Evolutionary conservation across 2,329 filamentous ascomycete species (phyloP).

Genomic region (Epichloe baconii): DNA sequence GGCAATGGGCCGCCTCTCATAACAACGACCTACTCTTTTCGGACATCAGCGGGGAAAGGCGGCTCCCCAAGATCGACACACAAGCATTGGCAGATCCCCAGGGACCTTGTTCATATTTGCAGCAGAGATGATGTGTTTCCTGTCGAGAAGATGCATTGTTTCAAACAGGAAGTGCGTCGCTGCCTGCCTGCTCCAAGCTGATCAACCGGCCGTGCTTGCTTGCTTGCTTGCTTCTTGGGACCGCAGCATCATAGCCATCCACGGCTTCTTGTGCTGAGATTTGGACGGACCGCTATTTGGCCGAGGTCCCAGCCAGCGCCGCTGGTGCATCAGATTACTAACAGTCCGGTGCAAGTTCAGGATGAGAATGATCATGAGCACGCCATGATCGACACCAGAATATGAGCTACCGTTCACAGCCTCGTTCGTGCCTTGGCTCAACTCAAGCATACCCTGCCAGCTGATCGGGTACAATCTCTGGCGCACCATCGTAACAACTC

Average conservation of each 20-base stretch:
- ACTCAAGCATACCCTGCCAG: background rate
- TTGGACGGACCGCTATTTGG: background rate
- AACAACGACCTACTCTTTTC: background rate
- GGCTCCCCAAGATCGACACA: background rate
- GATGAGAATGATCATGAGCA: background rate
- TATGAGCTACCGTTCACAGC: background rate
- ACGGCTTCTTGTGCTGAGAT: background rate
- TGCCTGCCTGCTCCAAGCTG: background rate
- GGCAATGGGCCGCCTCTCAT: slow-evolving; percentile 6
- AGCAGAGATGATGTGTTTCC: background rate
- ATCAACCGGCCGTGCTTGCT: background rate
- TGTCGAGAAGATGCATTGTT: background rate
- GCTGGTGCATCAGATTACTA: background rate
- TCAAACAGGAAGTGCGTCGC: background rate
- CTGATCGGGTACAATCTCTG: background rate
- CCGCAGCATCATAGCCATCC: background rate
- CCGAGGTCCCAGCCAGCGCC: background rate
- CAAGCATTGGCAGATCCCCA: background rate
- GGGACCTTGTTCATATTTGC: background rate
- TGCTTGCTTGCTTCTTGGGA: background rate
- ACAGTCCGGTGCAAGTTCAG: background rate
- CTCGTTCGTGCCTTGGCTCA: background rate
- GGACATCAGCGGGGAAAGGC: background rate
- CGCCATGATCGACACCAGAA: background rate
- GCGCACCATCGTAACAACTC: background rate